Conservation (phyloP, 805 yeast species). For the Candida caryicola region DNA sequence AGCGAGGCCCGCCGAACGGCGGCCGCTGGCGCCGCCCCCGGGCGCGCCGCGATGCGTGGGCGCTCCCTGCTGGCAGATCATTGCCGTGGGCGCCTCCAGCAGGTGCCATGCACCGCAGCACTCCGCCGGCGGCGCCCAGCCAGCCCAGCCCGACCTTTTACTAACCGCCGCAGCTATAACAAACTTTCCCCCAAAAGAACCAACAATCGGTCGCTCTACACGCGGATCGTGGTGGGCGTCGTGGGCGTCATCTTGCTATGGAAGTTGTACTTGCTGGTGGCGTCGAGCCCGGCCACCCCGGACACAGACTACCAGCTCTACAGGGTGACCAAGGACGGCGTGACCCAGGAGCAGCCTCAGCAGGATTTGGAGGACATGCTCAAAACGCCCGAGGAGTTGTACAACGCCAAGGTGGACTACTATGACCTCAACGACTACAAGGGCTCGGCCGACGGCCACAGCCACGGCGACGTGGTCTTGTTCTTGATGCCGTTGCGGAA, state of each 20-base stretch:
- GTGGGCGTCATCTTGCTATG: slow-evolving; percentile 6
- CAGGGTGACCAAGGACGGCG: slow-evolving; percentile 32
- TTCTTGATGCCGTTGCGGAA: slow-evolving; percentile 75
- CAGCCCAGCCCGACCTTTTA: no score
- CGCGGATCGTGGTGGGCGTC: background rate
- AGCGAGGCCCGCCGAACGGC: no score
- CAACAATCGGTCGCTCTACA: slow-evolving; percentile 4
- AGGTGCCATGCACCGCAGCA: no score
- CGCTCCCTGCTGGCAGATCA: no score
- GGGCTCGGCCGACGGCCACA: slow-evolving; percentile 51
- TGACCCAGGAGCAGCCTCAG: slow-evolving; percentile 10
- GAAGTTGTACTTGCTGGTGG: slow-evolving; percentile 12
- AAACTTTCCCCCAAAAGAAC: slow-evolving; percentile 13
- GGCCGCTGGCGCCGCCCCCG: no score
- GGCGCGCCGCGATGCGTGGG: no score
- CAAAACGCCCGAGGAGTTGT: slow-evolving; percentile 30
- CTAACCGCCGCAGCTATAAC: slow-evolving; percentile 13
- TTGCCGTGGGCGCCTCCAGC: no score
- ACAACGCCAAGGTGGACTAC: slow-evolving; percentile 50
- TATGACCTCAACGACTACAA: slow-evolving; percentile 60
- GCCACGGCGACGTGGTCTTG: slow-evolving; percentile 59
- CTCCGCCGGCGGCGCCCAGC: no score
- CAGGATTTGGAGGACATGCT: background rate
- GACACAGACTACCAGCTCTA: slow-evolving; percentile 22
- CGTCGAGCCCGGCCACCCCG: background rate